Evolutionary conservation across 768 basidiomycete species (phyloP).

Genomic region (Lentinula boryana): DNA sequence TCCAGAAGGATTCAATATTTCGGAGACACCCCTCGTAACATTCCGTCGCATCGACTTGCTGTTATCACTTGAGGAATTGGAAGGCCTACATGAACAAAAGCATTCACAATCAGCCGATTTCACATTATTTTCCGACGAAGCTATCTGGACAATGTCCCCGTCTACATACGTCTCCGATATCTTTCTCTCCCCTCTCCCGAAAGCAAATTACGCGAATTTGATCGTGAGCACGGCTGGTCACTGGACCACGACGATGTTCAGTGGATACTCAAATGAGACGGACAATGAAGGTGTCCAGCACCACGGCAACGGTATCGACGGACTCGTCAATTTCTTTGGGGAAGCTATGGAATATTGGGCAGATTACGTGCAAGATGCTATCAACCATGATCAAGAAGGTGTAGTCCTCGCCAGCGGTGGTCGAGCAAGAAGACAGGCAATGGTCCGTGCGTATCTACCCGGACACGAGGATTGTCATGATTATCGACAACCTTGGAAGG

Average conservation of each 20-base stretch:
- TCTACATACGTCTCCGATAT: constrained; percentile 41
- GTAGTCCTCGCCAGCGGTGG: not conserved
- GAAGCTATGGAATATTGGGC: constrained; percentile 56
- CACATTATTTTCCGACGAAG: constrained; percentile 50
- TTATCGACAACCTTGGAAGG: constrained; percentile 33
- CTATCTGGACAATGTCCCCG: constrained; percentile 46
- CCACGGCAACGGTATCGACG: constrained; percentile 37
- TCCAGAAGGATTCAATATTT: constrained; percentile 49
- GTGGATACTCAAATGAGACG: constrained; percentile 28
- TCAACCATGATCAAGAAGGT: constrained; percentile 26
- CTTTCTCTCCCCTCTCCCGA: constrained; percentile 41
- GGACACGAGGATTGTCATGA: constrained; percentile 1
- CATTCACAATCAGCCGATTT: constrained; percentile 24
- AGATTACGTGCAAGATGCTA: constrained; percentile 37
- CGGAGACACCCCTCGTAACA: constrained; percentile 53
- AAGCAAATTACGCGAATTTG: constrained; percentile 53
- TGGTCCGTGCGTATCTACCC: not conserved
- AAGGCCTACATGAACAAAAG: constrained; percentile 32
- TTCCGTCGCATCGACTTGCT: constrained; percentile 65
- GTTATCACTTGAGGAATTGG: constrained; percentile 40
- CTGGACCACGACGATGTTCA: constrained; percentile 58
- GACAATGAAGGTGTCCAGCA: constrained; percentile 12
- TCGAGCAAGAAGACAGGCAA: not conserved
- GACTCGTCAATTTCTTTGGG: constrained; percentile 51
- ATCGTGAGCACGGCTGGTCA: constrained; percentile 62